A percentile compares a stretch with the other conserved stretches of the same genome.
phyloP scores from a whole-genome alignment of 306 rosid species.

The Pueraria montana region DNA sequence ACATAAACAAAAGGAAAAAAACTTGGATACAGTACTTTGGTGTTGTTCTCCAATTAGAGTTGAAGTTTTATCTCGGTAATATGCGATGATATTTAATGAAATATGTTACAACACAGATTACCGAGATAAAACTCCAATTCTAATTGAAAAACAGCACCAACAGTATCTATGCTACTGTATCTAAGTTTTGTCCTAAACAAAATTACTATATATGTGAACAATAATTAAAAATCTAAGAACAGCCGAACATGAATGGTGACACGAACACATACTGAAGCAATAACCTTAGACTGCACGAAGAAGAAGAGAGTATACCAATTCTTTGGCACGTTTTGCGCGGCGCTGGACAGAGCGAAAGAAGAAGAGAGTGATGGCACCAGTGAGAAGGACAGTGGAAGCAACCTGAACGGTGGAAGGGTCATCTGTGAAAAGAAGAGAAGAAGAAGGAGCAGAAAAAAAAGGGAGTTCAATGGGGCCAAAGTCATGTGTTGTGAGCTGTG shows the following conservation, averaged over 20 bases:
- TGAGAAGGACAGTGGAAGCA: constrained; percentile 69
- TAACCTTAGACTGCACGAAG: neutral
- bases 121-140: too few species aligned
- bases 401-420: constrained; percentile 70
- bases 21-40: too few species aligned
- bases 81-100: too few species aligned
- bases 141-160: too few species aligned
- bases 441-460: constrained; percentile 32
- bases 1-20: too few species aligned
- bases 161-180: too few species aligned
- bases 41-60: too few species aligned
- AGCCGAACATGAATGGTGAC: neutral
- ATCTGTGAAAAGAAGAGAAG: constrained; percentile 53
- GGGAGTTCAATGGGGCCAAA: constrained; percentile 64
- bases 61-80: too few species aligned
- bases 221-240: neutral
- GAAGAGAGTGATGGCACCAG: constrained; percentile 66
- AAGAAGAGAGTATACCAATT: constrained; percentile 59
- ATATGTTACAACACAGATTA: too few species aligned
- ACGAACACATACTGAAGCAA: neutral
- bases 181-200: too few species aligned
- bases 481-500: constrained; percentile 53
- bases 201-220: neutral
- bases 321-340: constrained; percentile 70
- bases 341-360: constrained; percentile 76